Evolutionary conservation across 2,329 filamentous ascomycete species (phyloP).

Genomic region (Claviceps capensis): DNA sequence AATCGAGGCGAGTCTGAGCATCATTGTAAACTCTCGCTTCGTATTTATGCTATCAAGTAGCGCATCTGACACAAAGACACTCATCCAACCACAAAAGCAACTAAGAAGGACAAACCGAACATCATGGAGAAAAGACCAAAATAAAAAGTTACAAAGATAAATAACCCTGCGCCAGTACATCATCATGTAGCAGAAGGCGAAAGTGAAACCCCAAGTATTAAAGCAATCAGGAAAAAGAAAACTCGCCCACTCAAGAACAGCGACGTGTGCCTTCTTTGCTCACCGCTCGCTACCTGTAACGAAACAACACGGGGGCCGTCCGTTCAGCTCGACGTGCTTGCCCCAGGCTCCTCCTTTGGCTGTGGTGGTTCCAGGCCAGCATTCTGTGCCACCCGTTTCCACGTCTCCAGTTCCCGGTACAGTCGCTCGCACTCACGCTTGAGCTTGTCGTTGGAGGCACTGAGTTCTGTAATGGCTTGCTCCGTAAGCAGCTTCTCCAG

Average conservation of each 20-base stretch:
- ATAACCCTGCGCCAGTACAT: neutral
- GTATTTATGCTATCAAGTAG: neutral
- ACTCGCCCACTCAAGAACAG: neutral
- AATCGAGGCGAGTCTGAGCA: too few species aligned
- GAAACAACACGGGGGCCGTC: neutral
- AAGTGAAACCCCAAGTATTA: too few species aligned
- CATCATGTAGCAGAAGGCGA: neutral
- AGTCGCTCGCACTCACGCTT: slow-evolving; percentile 67
- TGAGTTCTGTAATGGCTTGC: slow-evolving; percentile 79
- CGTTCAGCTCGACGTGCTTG: slow-evolving; percentile 18
- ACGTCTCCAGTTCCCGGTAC: slow-evolving; percentile 64
- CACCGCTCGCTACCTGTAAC: too few species aligned
- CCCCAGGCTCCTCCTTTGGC: slow-evolving; percentile 22
- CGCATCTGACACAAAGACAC: neutral
- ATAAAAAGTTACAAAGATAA: neutral
- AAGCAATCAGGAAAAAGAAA: neutral
- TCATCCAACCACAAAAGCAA: neutral
- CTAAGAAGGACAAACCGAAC: neutral
- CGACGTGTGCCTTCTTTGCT: neutral
- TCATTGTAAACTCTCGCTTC: neutral
- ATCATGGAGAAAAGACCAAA: neutral
- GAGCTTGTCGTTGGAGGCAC: slow-evolving; percentile 73
- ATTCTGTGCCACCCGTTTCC: slow-evolving; percentile 56
- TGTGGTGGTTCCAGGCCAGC: slow-evolving; percentile 37
- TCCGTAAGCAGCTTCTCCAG: slow-evolving; percentile 81